A percentile compares a stretch with the other conserved stretches of the same genome.
These are phyloP conservation scores for Sporisorium sorghi DNA, from an alignment of 1,284 basidiomycete species.

Conservation along the genomic window DNA sequence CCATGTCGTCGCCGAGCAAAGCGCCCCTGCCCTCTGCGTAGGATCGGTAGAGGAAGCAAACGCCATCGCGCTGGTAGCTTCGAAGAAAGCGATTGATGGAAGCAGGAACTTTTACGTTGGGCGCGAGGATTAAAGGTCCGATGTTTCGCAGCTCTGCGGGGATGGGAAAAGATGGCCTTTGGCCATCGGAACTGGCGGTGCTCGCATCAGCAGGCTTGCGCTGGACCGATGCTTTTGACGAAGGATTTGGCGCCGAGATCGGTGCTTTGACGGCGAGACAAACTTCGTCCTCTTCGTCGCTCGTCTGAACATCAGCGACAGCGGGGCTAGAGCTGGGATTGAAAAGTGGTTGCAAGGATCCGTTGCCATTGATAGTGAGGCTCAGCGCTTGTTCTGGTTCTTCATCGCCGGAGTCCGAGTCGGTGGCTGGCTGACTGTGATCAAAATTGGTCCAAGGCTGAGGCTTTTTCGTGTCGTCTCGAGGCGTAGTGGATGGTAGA, in stretches of 20 bases:
- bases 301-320: neutral
- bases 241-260: neutral
- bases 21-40: slow-evolving; percentile 78
- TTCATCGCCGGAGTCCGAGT: slow-evolving; percentile 24
- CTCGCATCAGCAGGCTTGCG: neutral
- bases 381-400: slow-evolving; percentile 22
- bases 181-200: neutral
- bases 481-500: neutral
- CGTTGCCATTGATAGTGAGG: slow-evolving; percentile 10
- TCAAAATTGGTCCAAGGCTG: neutral
- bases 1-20: slow-evolving; percentile 89
- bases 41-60: slow-evolving; percentile 79
- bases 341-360: neutral
- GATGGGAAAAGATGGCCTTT: slow-evolving; percentile 28
- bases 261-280: slow-evolving; percentile 21
- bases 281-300: slow-evolving; percentile 36
- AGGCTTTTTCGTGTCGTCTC: neutral
- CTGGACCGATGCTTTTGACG: neutral
- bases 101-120: slow-evolving; percentile 74
- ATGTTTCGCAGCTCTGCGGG: slow-evolving; percentile 16
- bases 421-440: neutral
- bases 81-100: slow-evolving; percentile 83
- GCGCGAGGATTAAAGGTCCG: slow-evolving; percentile 26
- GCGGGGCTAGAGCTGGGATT: neutral
- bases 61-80: slow-evolving; percentile 85